Evolutionary conservation across 176 grass and related monocot genomes (phyloP).

Genomic region (Hordeum marinum): DNA sequence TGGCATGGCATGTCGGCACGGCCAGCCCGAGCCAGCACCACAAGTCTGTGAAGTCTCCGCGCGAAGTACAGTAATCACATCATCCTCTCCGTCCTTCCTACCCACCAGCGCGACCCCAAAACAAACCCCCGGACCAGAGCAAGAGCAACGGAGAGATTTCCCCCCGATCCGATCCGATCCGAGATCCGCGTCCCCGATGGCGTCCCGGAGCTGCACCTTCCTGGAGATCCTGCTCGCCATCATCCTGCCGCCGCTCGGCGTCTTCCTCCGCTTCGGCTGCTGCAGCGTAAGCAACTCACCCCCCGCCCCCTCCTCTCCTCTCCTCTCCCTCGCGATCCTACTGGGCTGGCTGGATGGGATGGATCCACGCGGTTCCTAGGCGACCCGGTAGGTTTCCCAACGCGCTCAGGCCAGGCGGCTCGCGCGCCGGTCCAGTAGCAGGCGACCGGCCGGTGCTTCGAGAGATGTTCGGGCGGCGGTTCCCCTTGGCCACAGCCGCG

Average conservation of each 20-base stretch:
- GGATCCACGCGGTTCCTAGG: neutral
- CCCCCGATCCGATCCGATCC: neutral
- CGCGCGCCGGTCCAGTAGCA: neutral
- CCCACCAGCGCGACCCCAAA: no score
- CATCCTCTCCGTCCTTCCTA: neutral
- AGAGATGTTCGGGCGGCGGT: neutral
- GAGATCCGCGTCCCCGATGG: slow-evolving; percentile 17
- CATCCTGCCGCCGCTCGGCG: slow-evolving; percentile 82
- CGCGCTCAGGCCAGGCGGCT: neutral
- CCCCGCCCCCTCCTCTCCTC: no score
- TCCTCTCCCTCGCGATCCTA: neutral
- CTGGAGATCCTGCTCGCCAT: slow-evolving; percentile 89
- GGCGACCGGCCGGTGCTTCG: neutral
- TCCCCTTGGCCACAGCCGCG: neutral
- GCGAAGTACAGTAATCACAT: neutral
- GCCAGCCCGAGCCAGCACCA: no score
- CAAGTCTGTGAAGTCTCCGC: no score
- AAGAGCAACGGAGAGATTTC: neutral
- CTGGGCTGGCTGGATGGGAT: neutral
- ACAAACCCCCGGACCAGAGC: neutral
- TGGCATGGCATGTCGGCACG: no score
- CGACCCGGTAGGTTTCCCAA: neutral
- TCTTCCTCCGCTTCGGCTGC: slow-evolving; percentile 79
- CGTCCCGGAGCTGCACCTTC: slow-evolving; percentile 58
- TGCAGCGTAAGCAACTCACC: slow-evolving; percentile 47